These are phyloP conservation scores for Rubroboletus satanas DNA, from an alignment of 768 basidiomycete genomes.

Conservation along the genomic window DNA sequence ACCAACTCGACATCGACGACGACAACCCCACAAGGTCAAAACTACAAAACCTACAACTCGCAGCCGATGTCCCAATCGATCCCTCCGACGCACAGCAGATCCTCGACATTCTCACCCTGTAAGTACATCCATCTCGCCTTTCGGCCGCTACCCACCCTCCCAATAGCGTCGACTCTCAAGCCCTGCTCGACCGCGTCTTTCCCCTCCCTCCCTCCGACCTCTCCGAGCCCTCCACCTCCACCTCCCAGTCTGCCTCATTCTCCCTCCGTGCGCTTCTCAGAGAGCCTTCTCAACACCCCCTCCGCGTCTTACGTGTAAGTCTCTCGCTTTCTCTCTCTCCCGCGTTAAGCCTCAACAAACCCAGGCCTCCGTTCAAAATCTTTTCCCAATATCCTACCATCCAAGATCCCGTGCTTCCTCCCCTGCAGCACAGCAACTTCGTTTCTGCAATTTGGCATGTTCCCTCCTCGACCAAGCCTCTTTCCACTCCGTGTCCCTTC, in stretches of 20 bases:
- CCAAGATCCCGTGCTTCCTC: constrained; percentile 61
- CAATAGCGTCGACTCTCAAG: constrained; percentile 64
- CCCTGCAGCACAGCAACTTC: constrained; percentile 64
- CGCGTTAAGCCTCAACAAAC: neutral
- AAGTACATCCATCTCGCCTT: constrained; percentile 13
- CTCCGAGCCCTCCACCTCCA: constrained; percentile 40
- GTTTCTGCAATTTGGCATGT: constrained; percentile 70
- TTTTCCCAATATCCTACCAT: constrained; percentile 64
- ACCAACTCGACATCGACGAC: constrained; percentile 19
- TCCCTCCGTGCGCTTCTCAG: constrained; percentile 58
- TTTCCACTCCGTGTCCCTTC: constrained; percentile 40
- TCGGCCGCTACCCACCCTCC: neutral
- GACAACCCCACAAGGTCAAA: constrained; percentile 17
- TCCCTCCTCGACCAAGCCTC: constrained; percentile 73
- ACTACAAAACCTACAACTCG: constrained; percentile 31
- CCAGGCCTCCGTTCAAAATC: constrained; percentile 61
- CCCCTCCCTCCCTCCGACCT: constrained; percentile 43
- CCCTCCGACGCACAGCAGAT: constrained; percentile 47
- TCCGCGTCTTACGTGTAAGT: constrained; percentile 56
- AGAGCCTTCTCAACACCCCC: constrained; percentile 49
- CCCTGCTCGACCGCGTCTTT: constrained; percentile 77
- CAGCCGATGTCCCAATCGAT: constrained; percentile 47
- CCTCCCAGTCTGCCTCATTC: constrained; percentile 31
- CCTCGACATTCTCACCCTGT: constrained; percentile 59
- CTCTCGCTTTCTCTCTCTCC: constrained; percentile 11